Conservation (phyloP, 1,284 basidiomycete genomes). For the Trichosporon inkin region DNA sequence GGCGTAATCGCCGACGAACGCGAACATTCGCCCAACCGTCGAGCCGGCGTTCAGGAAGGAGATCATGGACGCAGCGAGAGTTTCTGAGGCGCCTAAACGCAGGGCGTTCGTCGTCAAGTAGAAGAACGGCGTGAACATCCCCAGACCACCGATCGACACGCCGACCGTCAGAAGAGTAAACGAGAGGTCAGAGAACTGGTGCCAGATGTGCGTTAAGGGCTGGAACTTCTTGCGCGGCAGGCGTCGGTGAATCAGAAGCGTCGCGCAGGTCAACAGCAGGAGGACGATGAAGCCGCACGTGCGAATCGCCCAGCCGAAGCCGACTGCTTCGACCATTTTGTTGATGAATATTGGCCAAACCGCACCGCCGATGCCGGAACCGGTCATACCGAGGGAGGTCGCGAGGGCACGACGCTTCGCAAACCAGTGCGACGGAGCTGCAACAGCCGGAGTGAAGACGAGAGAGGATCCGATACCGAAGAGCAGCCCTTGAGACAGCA, state of each 20-base stretch:
- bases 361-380: conserved; percentile 46
- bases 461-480: conserved; percentile 45
- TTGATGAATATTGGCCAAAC: conserved; percentile 17
- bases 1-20: conserved; percentile 13
- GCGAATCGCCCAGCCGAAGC: conserved; percentile 32
- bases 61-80: conserved; percentile 31
- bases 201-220: conserved; percentile 21
- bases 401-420: conserved; percentile 29
- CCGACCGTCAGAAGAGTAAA: conserved; percentile 26
- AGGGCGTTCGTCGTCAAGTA: conserved; percentile 37
- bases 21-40: conserved; percentile 26
- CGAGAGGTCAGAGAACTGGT: conserved; percentile 27
- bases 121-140: conserved; percentile 38
- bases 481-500: conserved; percentile 30
- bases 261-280: conserved; percentile 23
- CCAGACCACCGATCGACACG: conserved; percentile 34
- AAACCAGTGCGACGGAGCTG: conserved; percentile 57
- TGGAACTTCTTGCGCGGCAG: conserved; percentile 25
- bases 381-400: conserved; percentile 33
- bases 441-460: conserved; percentile 54
- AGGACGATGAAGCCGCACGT: conserved; percentile 30
- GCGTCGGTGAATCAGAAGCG: conserved; percentile 24
- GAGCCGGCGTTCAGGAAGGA: conserved; percentile 40
- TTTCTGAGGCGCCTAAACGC: conserved; percentile 30
- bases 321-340: conserved; percentile 12